A percentile compares a stretch with the other conserved stretches of the same genome.
These are phyloP conservation scores for Bruguiera parviflora DNA, from an alignment of 345 rosid genomes.

Conservation along the genomic window DNA sequence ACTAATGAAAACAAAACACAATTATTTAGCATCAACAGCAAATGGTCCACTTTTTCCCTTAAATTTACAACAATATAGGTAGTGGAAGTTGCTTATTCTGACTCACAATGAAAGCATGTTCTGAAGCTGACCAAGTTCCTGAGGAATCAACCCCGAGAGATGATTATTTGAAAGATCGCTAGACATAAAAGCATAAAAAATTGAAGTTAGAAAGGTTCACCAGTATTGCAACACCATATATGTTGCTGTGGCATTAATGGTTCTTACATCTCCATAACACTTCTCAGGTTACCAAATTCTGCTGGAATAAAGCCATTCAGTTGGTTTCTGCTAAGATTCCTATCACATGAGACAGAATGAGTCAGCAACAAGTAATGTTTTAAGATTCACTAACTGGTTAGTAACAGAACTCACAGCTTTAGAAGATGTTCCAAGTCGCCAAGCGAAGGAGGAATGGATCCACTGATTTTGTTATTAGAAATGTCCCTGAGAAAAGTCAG, in stretches of 20 bases:
- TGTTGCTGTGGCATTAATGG: conserved; percentile 2
- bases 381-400: conserved; percentile 9
- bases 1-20: background rate
- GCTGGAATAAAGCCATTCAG: conserved; percentile 69
- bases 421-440: conserved; percentile 97
- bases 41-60: too few relatives aligned
- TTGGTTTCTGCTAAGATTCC: conserved; percentile 82
- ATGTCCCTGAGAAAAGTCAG: conserved; percentile 55
- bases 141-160: conserved; percentile 72
- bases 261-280: conserved; percentile 83
- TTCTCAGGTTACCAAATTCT: conserved; percentile 85
- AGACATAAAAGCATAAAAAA: conserved; percentile 22
- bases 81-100: background rate
- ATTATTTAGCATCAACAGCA: background rate
- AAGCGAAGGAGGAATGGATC: conserved; percentile 78
- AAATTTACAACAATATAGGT: background rate
- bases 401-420: conserved; percentile 59
- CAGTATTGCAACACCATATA: background rate
- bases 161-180: conserved; percentile 93
- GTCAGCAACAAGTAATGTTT: conserved; percentile 12
- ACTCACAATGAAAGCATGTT: conserved; percentile 65
- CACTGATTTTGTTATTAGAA: conserved; percentile 74
- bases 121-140: conserved; percentile 76
- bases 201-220: conserved; percentile 6
- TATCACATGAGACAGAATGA: conserved; percentile 18